These are phyloP conservation scores for Globisporangium parvum DNA, from an alignment of 352 stramenopile genomes.

Conservation along the genomic window DNA sequence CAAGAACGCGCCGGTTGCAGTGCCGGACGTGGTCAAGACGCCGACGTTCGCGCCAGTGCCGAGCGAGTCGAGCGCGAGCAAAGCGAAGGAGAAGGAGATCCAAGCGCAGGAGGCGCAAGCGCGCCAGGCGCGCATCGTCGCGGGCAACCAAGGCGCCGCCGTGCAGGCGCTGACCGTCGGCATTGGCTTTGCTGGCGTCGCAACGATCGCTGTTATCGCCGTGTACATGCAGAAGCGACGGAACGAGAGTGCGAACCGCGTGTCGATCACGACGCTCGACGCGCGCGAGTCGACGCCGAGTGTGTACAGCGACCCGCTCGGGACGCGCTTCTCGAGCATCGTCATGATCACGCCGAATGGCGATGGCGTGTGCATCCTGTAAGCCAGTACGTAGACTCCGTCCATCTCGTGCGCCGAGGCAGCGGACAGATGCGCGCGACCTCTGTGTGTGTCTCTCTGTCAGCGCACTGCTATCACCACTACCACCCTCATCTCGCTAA, in stretches of 20 bases:
- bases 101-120: conserved; percentile 42
- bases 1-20: conserved; percentile 10
- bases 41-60: conserved; percentile 11
- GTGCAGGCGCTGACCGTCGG: conserved; percentile 14
- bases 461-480: neutral
- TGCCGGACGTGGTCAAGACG: conserved; percentile 7
- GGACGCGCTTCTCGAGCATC: conserved; percentile 80
- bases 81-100: conserved; percentile 19
- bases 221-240: conserved; percentile 41
- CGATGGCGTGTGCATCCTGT: conserved; percentile 75
- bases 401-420: neutral
- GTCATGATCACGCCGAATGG: conserved; percentile 84
- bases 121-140: conserved; percentile 27
- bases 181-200: conserved; percentile 26
- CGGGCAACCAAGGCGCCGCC: conserved; percentile 8
- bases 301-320: conserved; percentile 71
- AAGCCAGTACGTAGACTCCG: conserved; percentile 6
- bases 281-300: conserved; percentile 41
- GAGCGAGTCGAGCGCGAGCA: conserved; percentile 9
- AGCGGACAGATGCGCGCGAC: too few relatives aligned
- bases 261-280: conserved; percentile 32
- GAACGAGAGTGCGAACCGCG: conserved; percentile 17
- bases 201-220: conserved; percentile 41
- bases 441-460: too few relatives aligned
- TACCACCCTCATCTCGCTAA: neutral